A percentile compares a stretch with the other conserved stretches of the same genome.
These are phyloP conservation scores for Sisymbrium irio DNA, from an alignment of 345 rosid species.

Conservation along the genomic window DNA sequence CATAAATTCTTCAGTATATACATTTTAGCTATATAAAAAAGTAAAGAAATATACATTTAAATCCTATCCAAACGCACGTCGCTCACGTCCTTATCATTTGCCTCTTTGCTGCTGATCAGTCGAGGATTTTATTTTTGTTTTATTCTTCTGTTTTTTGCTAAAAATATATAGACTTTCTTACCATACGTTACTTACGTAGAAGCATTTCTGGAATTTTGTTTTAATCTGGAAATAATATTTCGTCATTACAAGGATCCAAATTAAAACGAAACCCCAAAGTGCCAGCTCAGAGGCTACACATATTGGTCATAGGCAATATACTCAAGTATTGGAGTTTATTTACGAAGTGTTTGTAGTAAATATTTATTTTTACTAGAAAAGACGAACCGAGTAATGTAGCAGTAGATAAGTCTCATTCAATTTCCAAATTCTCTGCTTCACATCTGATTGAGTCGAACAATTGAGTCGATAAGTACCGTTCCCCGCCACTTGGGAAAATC, in stretches of 20 bases:
- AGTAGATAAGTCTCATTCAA: slow-evolving; percentile 29
- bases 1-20: background rate
- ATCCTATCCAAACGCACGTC: no score
- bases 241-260: background rate
- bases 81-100: no score
- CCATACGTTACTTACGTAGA: background rate
- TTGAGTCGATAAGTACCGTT: slow-evolving; percentile 63
- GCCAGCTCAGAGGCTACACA: no score
- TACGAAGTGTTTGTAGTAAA: background rate
- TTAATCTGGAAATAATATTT: background rate
- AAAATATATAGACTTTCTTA: background rate
- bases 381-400: background rate
- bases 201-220: background rate
- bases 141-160: background rate
- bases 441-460: slow-evolving; percentile 52
- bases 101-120: background rate
- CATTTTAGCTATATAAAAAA: no score
- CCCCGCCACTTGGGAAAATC: slow-evolving; percentile 71
- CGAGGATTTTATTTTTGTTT: background rate
- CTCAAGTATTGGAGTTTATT: background rate
- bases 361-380: background rate
- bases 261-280: no score
- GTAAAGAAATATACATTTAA: background rate
- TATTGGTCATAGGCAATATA: no score
- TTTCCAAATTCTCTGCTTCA: slow-evolving; percentile 51